Conservation (phyloP, 2,329 filamentous ascomycete species). For the Cladobotryum protrusum region DNA sequence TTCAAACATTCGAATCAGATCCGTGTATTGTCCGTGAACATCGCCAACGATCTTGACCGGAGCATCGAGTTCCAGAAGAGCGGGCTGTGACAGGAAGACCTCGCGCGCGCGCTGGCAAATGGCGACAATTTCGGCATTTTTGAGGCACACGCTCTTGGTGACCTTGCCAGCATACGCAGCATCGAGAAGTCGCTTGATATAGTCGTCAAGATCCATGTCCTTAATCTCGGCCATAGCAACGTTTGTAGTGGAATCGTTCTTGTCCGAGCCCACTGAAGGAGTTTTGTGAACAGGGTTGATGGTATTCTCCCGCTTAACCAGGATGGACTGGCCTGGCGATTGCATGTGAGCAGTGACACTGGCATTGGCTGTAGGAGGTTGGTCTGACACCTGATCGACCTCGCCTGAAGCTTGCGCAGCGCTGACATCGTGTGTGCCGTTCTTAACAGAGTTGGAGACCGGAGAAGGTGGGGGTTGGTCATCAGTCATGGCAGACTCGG, state of each 20-base stretch:
- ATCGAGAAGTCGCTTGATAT: conserved; percentile 90
- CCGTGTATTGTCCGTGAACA: conserved; percentile 93
- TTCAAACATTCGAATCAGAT: conserved; percentile 93
- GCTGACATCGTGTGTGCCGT: conserved; percentile 67
- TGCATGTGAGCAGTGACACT: conserved; percentile 53
- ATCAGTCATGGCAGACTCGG: conserved; percentile 43
- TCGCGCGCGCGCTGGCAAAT: conserved; percentile 88
- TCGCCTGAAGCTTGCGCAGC: conserved; percentile 82
- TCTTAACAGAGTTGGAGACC: conserved; percentile 68
- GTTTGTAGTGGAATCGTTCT: conserved; percentile 39
- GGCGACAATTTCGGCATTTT: conserved; percentile 94
- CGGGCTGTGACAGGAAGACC: conserved; percentile 84
- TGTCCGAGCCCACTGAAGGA: conserved; percentile 37
- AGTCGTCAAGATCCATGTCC: conserved; percentile 90
- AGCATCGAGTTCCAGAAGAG: conserved; percentile 82
- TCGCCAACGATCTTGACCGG: conserved; percentile 98
- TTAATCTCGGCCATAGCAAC: conserved; percentile 90
- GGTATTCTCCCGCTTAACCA: conserved; percentile 71
- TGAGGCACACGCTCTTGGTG: conserved; percentile 93
- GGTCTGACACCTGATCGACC: conserved; percentile 90
- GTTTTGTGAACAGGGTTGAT: conserved; percentile 56
- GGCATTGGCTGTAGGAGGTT: conserved; percentile 64
- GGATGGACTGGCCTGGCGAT: conserved; percentile 79
- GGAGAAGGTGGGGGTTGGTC: conserved; percentile 73
- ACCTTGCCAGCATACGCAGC: conserved; percentile 95